phyloP scores from a whole-genome alignment of 225 moss, liverwort and hornwort species.

The Asterella californica region DNA sequence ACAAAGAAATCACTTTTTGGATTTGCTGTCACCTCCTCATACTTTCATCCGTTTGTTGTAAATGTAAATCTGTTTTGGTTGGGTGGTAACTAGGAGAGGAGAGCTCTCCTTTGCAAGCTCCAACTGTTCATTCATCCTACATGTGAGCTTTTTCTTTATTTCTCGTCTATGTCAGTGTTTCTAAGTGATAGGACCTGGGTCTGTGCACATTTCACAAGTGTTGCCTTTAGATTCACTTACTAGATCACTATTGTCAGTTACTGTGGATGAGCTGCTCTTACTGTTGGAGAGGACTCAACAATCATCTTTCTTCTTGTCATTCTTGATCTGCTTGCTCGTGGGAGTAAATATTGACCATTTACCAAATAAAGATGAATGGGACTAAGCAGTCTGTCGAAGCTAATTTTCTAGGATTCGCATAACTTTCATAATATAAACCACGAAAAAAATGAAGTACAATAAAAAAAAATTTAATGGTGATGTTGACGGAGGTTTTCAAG shows the following conservation, averaged over 20 bases:
- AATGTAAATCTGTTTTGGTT: neutral
- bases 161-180: neutral
- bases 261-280: neutral
- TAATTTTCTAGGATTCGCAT: no score
- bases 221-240: no score
- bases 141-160: neutral
- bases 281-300: neutral
- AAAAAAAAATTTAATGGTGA: no score
- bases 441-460: no score
- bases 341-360: no score
- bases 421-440: no score
- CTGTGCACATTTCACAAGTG: no score
- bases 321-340: neutral
- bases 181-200: neutral
- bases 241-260: neutral
- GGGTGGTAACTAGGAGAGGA: neutral
- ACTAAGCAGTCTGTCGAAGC: no score
- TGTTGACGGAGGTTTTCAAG: no score
- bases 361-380: no score
- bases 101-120: neutral
- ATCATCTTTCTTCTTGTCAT: neutral
- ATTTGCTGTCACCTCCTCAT: neutral
- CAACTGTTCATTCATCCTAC: neutral
- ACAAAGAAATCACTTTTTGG: neutral
- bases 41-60: neutral